Conservation (phyloP, 75 land plant genomes). For the Sequoiadendron giganteum region DNA sequence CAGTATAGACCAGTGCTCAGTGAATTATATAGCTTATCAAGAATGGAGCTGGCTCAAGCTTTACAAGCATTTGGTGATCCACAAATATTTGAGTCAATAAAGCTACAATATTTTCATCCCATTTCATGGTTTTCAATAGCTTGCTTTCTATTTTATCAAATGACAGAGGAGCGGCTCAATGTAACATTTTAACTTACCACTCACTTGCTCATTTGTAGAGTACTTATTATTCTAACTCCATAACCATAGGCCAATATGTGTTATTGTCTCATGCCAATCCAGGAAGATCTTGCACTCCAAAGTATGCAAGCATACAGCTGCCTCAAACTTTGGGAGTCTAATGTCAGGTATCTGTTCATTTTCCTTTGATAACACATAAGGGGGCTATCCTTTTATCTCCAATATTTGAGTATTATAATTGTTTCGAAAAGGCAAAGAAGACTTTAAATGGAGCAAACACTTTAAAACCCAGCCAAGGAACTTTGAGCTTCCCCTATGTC, state of each 20-base stretch:
- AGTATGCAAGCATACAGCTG: neutral
- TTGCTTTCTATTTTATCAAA: conserved; percentile 85
- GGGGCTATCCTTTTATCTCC: neutral
- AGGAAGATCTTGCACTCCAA: neutral
- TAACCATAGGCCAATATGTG: neutral
- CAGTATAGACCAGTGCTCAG: conserved; percentile 42
- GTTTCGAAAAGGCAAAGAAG: neutral
- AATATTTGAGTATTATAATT: neutral
- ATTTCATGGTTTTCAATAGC: conserved; percentile 77
- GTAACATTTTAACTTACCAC: conserved; percentile 85
- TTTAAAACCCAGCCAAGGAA: too few species aligned
- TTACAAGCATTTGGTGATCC: conserved; percentile 30
- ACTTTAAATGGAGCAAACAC: neutral
- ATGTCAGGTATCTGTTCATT: neutral
- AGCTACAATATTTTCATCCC: conserved; percentile 54
- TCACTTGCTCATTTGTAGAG: conserved; percentile 50
- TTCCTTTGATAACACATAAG: neutral
- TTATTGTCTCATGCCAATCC: neutral
- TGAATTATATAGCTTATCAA: conserved; percentile 50
- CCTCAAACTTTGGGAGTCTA: neutral
- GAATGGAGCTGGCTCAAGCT: conserved; percentile 8
- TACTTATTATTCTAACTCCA: neutral
- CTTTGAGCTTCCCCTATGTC: too few species aligned
- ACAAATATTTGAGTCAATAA: conserved; percentile 15
- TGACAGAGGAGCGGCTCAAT: conserved; percentile 69